A percentile compares a stretch with the other conserved stretches of the same genome.
Conservation (phyloP, 2,329 filamentous ascomycete genomes). For the Raffaelea deltoideospora region DNA sequence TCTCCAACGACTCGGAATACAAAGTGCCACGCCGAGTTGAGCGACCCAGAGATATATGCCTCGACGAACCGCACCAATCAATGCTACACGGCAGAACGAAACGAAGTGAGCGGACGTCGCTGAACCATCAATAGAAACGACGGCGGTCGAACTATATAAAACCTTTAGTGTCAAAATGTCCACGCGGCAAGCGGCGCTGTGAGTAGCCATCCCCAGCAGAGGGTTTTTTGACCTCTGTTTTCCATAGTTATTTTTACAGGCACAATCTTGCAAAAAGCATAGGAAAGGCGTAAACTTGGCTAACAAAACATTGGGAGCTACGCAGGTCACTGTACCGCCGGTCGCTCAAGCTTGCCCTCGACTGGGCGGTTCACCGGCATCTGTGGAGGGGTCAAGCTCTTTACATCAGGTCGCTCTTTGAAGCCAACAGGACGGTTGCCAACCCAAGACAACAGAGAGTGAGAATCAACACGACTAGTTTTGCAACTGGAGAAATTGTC, state of each 20-base stretch:
- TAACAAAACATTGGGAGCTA: no score
- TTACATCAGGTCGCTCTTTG: conserved; percentile 89
- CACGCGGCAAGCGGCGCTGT: conserved; percentile 35
- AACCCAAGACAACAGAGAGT: conserved; percentile 81
- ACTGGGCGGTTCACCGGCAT: conserved; percentile 88
- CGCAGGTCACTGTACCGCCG: conserved; percentile 73
- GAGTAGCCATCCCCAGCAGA: conserved; percentile 15
- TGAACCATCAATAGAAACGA: no score
- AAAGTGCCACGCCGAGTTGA: no score
- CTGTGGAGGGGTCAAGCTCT: conserved; percentile 92
- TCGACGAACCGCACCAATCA: no score
- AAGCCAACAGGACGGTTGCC: conserved; percentile 73
- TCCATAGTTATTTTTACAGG: background rate
- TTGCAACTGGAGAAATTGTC: background rate
- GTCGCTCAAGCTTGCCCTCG: conserved; percentile 80
- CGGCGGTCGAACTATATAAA: no score
- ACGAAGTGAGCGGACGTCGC: no score
- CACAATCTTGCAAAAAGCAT: background rate
- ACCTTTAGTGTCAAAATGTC: conserved; percentile 26
- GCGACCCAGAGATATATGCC: no score
- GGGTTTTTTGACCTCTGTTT: background rate
- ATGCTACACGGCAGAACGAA: no score
- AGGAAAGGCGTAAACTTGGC: background rate
- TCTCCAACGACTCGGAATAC: no score
- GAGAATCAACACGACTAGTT: conserved; percentile 14